A percentile compares a stretch with the other conserved stretches of the same genome.
These are phyloP conservation scores for Bremia lactucae DNA, from an alignment of 352 stramenopile species.

Conservation along the genomic window DNA sequence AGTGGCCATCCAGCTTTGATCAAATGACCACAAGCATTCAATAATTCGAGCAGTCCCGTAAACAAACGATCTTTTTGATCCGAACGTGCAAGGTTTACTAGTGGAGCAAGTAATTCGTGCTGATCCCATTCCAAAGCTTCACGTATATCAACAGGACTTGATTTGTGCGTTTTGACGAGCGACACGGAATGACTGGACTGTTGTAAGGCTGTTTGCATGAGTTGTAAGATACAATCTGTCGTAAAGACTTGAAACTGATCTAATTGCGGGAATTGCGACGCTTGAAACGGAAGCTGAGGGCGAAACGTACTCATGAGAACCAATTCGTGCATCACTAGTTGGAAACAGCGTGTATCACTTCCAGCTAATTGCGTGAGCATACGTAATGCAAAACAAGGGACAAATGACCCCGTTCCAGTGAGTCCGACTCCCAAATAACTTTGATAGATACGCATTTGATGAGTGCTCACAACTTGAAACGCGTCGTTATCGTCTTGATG, in stretches of 20 bases:
- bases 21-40: slow-evolving; percentile 67
- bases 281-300: slow-evolving; percentile 23
- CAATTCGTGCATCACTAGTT: slow-evolving; percentile 66
- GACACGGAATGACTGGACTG: slow-evolving; percentile 53
- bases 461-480: slow-evolving; percentile 29
- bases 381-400: slow-evolving; percentile 62
- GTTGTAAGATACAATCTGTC: slow-evolving; percentile 67
- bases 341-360: slow-evolving; percentile 62
- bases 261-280: slow-evolving; percentile 45
- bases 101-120: slow-evolving; percentile 48
- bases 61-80: slow-evolving; percentile 73
- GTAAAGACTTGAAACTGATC: slow-evolving; percentile 64
- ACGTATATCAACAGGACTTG: slow-evolving; percentile 13
- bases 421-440: slow-evolving; percentile 65
- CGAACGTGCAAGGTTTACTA: slow-evolving; percentile 49
- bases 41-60: slow-evolving; percentile 57
- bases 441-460: slow-evolving; percentile 77
- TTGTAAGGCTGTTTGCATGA: slow-evolving; percentile 66
- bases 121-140: no score
- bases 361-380: slow-evolving; percentile 73
- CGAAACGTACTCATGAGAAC: slow-evolving; percentile 62
- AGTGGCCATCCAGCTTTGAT: slow-evolving; percentile 61
- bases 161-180: slow-evolving; percentile 27
- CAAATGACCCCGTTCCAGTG: slow-evolving; percentile 42
- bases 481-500: slow-evolving; percentile 27